Evolutionary conservation across 257 asterid genomes (phyloP).

Genomic region (Euphrasia confusa): DNA sequence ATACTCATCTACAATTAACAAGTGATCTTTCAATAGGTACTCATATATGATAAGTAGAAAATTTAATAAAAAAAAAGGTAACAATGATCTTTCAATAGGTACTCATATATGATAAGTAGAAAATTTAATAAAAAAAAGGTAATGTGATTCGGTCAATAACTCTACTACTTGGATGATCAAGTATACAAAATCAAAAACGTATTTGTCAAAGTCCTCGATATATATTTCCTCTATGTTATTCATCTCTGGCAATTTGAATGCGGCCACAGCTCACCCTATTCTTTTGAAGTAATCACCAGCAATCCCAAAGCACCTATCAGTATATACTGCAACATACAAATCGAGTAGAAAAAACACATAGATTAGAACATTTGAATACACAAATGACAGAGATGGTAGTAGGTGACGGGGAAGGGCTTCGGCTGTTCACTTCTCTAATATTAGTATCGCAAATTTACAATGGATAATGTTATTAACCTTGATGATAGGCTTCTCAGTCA

Average conservation of each 20-base stretch:
- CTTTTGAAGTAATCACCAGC: slow-evolving; percentile 95
- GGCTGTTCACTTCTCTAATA: background rate
- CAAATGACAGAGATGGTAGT: too few species aligned
- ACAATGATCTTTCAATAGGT: too few species aligned
- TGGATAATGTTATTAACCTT: slow-evolving; percentile 48
- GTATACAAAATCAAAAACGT: slow-evolving; percentile 19
- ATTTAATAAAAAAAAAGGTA: too few species aligned
- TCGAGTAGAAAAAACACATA: slow-evolving; percentile 9
- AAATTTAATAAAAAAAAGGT: too few species aligned
- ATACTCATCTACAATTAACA: too few species aligned
- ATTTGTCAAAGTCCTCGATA: slow-evolving; percentile 17
- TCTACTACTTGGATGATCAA: background rate
- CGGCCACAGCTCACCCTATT: slow-evolving; percentile 25
- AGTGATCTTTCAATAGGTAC: too few species aligned
- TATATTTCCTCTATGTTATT: background rate
- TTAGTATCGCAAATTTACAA: too few species aligned
- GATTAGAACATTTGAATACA: too few species aligned
- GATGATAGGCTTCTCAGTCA: slow-evolving; percentile 97
- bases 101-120: too few species aligned
- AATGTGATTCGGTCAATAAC: slow-evolving; percentile 9
- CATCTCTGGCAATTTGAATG: background rate
- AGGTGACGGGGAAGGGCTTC: too few species aligned
- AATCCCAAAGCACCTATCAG: slow-evolving; percentile 87
- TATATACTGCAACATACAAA: slow-evolving; percentile 48
- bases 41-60: too few species aligned